Conservation (phyloP, 2,329 filamentous ascomycete species). For the Nothopassalora personata region DNA sequence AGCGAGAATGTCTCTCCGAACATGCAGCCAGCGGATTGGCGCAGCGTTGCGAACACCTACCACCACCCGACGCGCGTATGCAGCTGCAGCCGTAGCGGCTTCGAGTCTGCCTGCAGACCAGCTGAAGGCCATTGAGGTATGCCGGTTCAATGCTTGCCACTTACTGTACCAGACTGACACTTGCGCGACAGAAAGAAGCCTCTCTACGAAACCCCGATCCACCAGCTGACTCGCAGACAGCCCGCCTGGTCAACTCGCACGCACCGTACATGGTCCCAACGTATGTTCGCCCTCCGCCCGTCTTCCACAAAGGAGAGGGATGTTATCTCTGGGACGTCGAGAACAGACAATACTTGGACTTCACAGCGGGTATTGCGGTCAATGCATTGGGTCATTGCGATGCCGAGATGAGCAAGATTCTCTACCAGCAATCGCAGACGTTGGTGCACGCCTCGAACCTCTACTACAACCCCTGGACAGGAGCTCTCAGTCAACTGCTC, state of each 20-base stretch:
- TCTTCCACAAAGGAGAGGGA: slow-evolving; percentile 83
- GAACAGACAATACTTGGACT: slow-evolving; percentile 83
- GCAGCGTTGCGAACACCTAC: slow-evolving; percentile 12
- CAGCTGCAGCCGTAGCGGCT: slow-evolving; percentile 37
- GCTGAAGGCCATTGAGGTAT: slow-evolving; percentile 29
- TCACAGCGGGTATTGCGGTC: slow-evolving; percentile 94
- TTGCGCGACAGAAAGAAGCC: slow-evolving; percentile 40
- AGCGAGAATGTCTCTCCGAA: slow-evolving; percentile 1
- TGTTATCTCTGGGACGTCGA: slow-evolving; percentile 88
- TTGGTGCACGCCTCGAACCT: slow-evolving; percentile 92
- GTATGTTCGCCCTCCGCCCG: slow-evolving; percentile 81
- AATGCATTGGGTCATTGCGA: slow-evolving; percentile 90
- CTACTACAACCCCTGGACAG: slow-evolving; percentile 96
- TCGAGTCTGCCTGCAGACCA: slow-evolving; percentile 40
- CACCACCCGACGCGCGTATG: slow-evolving; percentile 16
- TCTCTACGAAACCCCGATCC: slow-evolving; percentile 66
- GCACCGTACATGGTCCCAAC: slow-evolving; percentile 91
- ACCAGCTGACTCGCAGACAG: slow-evolving; percentile 65
- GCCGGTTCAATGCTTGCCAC: neutral
- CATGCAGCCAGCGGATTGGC: slow-evolving; percentile 23
- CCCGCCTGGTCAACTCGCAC: slow-evolving; percentile 67
- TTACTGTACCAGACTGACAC: slow-evolving; percentile 11
- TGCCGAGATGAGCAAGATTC: slow-evolving; percentile 65
- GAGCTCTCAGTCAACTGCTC: slow-evolving; percentile 76
- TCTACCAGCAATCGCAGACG: slow-evolving; percentile 62